Base-by-base conservation (phyloP, 108 stramenopile species). In the Cyclotella distinguenda region DNA sequence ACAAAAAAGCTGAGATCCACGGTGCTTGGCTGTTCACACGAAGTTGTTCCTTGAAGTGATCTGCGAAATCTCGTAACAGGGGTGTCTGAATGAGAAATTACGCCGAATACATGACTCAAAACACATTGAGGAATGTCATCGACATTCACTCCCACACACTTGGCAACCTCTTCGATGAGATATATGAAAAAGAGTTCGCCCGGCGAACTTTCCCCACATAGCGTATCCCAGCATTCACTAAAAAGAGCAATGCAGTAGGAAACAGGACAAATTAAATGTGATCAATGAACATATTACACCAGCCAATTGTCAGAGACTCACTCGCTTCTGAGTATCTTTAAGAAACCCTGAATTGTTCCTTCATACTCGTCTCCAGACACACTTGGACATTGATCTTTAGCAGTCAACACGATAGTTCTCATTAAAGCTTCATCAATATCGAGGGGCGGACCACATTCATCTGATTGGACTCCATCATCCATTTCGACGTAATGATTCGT, bases 131-230 rank as follows among this genome's bases (percentile, higher is more conserved):
- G 61, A 4, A 74, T 36, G 34, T 19, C 59, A 15, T 60, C 40
- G 23, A 66, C 13, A 31, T 52, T 40, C 13, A 74, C 65, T 26
- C 64, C 65, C 38, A 65, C 73, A 47, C 73, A 74, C 25, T 47
- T 46, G 22, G 73, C 64, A 19, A 59, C 73, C 28, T 74, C 30
- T 15, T 58, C 52, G 39, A 74, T 60, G 1, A 60, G 52, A 32
- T 66, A 53, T 26, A 52, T 43, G 34, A 55, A 60, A 25, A 66
- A 60, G 43, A 74, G 50, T 9, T 60, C 60, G 15, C 50, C 40
- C 27, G 59, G 53, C 30, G 47, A 43, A 19, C 32, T 42, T 28
- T 64, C 58, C 27, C n/a, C 57, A 49, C 72, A 74, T 25, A 74
- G 64, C 8, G 72, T 35, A 13, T 40, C 58, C 64, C 64, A 74